Evolutionary conservation across 1,284 basidiomycete genomes (phyloP).

Genomic region (Cystobasidium slooffiae): DNA sequence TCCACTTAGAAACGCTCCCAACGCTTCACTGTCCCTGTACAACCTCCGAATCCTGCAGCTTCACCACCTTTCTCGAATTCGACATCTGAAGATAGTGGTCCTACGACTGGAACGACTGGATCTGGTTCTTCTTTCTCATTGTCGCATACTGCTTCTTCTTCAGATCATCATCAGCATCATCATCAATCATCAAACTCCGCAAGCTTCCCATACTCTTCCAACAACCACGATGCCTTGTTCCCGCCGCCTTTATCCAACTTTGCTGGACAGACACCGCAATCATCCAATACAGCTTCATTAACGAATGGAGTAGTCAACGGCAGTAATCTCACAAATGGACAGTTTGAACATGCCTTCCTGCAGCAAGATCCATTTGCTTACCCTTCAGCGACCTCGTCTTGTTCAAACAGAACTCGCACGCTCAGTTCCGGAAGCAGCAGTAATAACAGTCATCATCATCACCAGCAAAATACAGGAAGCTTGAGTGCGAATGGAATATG

Average conservation of each 20-base stretch:
- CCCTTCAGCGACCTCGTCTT: background rate
- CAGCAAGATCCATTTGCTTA: constrained; percentile 40
- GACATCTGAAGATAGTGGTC: constrained; percentile 25
- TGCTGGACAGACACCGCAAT: constrained; percentile 6
- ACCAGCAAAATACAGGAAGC: constrained; percentile 33
- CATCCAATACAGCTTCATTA: background rate
- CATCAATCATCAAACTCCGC: background rate
- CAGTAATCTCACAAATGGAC: background rate
- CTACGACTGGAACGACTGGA: background rate
- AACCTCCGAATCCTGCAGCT: constrained; percentile 30
- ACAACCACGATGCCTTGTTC: constrained; percentile 18
- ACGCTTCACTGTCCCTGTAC: constrained; percentile 49
- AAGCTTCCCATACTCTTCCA: background rate
- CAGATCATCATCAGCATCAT: background rate
- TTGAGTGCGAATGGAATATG: constrained; percentile 22
- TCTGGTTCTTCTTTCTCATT: constrained; percentile 1
- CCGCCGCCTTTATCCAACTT: constrained; percentile 30
- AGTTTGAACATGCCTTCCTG: constrained; percentile 25
- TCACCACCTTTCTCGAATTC: constrained; percentile 40
- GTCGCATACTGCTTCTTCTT: constrained; percentile 22
- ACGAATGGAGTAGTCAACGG: background rate
- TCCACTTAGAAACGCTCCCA: constrained; percentile 49
- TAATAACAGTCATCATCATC: background rate
- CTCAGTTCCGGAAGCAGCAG: constrained; percentile 32
- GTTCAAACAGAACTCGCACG: constrained; percentile 12